Evolutionary conservation across 257 asterid genomes (phyloP).

Genomic region (Fraxinus americana): DNA sequence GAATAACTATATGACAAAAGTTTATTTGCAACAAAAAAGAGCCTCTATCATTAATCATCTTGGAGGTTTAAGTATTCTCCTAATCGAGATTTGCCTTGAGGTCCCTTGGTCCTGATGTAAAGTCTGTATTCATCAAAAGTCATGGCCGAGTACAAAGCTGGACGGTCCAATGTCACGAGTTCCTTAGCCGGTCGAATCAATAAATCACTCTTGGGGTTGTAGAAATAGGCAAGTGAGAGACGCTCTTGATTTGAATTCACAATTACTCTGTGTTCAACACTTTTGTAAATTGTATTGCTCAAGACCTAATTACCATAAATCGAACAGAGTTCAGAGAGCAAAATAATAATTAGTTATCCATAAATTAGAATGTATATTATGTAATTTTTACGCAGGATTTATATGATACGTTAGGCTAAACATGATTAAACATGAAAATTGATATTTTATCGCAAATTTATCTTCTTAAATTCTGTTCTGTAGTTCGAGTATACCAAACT

Average conservation of each 20-base stretch:
- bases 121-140: conserved; percentile 72
- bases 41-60: background rate
- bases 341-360: too few relatives aligned
- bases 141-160: conserved; percentile 59
- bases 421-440: too few relatives aligned
- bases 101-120: conserved; percentile 70
- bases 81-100: conserved; percentile 69
- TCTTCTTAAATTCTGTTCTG: too few relatives aligned
- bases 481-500: too few relatives aligned
- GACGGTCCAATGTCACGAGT: conserved; percentile 44
- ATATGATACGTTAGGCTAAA: too few relatives aligned
- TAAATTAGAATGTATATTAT: too few relatives aligned
- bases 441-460: too few relatives aligned
- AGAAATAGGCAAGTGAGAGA: conserved; percentile 64
- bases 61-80: conserved; percentile 27
- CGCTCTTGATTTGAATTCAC: conserved; percentile 63
- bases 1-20: background rate
- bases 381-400: too few relatives aligned
- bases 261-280: conserved; percentile 75
- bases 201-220: conserved; percentile 66
- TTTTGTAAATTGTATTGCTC: conserved; percentile 64
- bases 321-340: too few relatives aligned
- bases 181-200: conserved; percentile 57
- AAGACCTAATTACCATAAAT: conserved; percentile 37
- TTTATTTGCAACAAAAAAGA: background rate